Base-by-base conservation (phyloP, 129 eudicot genomes). In the Escallonia herrerae region DNA sequence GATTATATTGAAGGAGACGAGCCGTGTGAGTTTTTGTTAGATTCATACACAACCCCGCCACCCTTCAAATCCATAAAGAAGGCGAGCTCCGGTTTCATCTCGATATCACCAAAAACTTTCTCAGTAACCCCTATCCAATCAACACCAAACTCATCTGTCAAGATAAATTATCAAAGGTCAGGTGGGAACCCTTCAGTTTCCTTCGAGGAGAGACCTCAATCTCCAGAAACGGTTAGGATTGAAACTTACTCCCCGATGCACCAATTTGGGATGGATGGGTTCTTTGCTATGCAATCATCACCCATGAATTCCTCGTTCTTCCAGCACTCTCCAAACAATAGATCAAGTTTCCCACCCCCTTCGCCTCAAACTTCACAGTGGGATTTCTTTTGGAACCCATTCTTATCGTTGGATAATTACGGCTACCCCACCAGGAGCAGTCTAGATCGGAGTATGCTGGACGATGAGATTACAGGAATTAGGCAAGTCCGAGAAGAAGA, bases 371-470 rank as follows among this genome's bases (percentile, higher is more conserved):
- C 89, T 13, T 83, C 95, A n/a, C 95, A 77, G 43, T 93, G 99
- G 99, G 99, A 93, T 72, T 93, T 75, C 74, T 86, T 93, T 58
- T 93, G 96, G 96, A 93, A 93, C 72, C 99, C 96, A 1, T 93
- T 93, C 68, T 83, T 96, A 5, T 86, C 95, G 37, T 68, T 86
- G 43, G 99, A 93, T 58, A 83, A 89, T 58, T 89, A 86, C 72
- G 99, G 95, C 15, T 89, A 85, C 76, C 75, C 87, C 41, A 67
- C 74, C 2, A 82, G 91, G 63, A 76, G 80, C 60, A 78, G 73
- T 58, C 76, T 83, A 47, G 91, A 86, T 41, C 91, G 77, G 46
- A 58, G 78, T 4, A 72, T 71, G 64, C 52, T 85, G 39, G 96
- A 89, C 56, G 99, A 93, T 69, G 97, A 91, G 64, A 64, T 67